Percentiles rank a stretch among this genome's conserved stretches.
phyloP scores from a whole-genome alignment of 768 basidiomycete species.

The Cystobasidium tubakii region DNA sequence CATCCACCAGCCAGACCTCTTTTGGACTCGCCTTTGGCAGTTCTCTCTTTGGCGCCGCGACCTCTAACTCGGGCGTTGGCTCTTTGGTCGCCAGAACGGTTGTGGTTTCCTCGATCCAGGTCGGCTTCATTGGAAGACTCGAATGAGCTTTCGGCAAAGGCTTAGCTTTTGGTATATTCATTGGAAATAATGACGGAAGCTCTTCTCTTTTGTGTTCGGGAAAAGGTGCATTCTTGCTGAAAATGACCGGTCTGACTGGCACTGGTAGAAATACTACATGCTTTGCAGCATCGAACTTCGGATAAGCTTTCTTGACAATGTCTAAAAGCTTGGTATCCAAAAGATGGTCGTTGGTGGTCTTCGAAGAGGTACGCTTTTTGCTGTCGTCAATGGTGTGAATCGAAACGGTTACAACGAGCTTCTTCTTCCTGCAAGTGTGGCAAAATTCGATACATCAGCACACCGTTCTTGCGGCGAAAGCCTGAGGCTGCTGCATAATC shows the following conservation, averaged over 20 bases:
- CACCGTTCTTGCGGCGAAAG: too few relatives aligned
- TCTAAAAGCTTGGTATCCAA: neutral
- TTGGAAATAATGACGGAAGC: neutral
- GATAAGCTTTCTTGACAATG: neutral
- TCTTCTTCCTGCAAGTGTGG: neutral
- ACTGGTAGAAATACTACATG: slow-evolving; percentile 9
- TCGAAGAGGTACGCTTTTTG: neutral
- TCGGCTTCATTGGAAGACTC: slow-evolving; percentile 3
- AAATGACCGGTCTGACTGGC: slow-evolving; percentile 7
- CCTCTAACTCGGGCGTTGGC: neutral
- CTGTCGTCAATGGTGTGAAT: neutral
- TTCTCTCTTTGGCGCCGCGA: neutral
- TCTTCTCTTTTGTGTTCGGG: neutral
- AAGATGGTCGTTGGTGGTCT: neutral
- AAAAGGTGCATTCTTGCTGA: neutral
- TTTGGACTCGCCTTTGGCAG: neutral
- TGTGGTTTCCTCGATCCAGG: neutral
- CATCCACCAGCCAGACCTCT: neutral
- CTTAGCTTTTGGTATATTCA: neutral
- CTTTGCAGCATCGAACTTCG: neutral
- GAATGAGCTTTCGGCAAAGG: neutral
- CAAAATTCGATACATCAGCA: slow-evolving; percentile 2
- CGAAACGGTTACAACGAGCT: neutral
- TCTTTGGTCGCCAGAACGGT: neutral
- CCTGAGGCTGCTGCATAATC: neutral